These are phyloP conservation scores for Fraxinus paxiana DNA, from an alignment of 305 asterid genomes.

Conservation along the genomic window DNA sequence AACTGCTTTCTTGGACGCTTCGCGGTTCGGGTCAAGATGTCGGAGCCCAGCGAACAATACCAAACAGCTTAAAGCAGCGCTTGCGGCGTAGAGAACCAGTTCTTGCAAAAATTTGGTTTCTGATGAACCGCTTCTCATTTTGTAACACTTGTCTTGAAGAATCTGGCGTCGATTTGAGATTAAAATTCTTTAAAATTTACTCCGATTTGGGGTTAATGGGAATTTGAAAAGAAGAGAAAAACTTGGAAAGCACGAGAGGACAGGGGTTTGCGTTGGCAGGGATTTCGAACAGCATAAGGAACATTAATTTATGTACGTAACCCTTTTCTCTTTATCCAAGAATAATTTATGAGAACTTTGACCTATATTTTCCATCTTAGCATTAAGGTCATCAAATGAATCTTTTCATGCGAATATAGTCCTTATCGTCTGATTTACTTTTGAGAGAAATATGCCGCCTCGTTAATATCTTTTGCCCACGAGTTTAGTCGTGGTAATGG, in stretches of 20 bases:
- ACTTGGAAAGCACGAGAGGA: background rate
- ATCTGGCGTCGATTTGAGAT: background rate
- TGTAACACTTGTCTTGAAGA: background rate
- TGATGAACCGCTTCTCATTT: slow-evolving; percentile 41
- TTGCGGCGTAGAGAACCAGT: slow-evolving; percentile 69
- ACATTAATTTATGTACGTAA: slow-evolving; percentile 6
- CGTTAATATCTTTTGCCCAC: background rate
- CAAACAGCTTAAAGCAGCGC: slow-evolving; percentile 80
- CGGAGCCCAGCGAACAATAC: slow-evolving; percentile 70
- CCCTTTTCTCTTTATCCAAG: background rate
- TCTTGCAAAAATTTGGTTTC: slow-evolving; percentile 62
- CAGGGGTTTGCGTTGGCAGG: slow-evolving; percentile 5
- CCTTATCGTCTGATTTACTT: background rate
- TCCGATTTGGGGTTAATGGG: background rate
- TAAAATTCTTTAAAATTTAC: background rate
- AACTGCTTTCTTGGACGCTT: slow-evolving; percentile 62
- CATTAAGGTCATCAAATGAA: background rate
- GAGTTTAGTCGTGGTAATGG: background rate
- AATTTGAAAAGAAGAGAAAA: slow-evolving; percentile 14
- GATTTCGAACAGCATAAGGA: background rate
- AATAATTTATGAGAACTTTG: background rate
- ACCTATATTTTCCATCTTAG: background rate
- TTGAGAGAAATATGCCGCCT: background rate
- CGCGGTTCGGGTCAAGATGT: slow-evolving; percentile 78
- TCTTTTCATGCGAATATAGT: background rate